Evolutionary conservation across 2,329 filamentous ascomycete genomes (phyloP).

Genomic region (Talaromyces pinophilus): DNA sequence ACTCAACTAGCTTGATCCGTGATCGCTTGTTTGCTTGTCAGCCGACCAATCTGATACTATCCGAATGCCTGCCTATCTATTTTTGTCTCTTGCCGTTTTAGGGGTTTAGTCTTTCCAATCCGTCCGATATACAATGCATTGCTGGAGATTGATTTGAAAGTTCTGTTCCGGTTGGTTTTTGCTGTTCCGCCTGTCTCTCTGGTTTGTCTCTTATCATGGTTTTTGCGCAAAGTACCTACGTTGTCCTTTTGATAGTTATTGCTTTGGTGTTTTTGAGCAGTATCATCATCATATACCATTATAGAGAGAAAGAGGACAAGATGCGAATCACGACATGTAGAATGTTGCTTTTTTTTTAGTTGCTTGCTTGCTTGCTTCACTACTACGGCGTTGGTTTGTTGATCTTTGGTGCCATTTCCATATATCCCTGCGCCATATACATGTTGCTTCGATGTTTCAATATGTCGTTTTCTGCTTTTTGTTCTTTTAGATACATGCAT

Average conservation of each 20-base stretch:
- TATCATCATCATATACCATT: background rate
- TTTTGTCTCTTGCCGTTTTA: background rate
- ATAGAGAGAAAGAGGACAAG: background rate
- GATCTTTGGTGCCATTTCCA: background rate
- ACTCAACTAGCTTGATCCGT: conserved; percentile 12
- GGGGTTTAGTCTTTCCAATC: background rate
- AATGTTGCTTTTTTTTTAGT: conserved; percentile 4
- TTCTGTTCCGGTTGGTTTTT: background rate
- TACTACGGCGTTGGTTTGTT: background rate
- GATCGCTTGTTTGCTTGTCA: background rate
- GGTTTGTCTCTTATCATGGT: background rate
- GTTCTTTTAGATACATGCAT: background rate
- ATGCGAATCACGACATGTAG: conserved; percentile 7
- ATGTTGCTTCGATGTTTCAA: background rate
- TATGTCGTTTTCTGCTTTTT: background rate
- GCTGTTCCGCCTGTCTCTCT: background rate
- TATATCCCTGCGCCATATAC: conserved; percentile 3
- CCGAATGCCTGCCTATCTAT: background rate
- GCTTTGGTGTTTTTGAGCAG: background rate
- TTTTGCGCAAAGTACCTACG: background rate
- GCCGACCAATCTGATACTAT: background rate
- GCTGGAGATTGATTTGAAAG: background rate
- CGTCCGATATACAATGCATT: background rate
- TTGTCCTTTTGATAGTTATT: background rate
- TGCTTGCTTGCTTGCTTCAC: background rate